phyloP scores from a whole-genome alignment of 192 early-diverging fungal genomes.

The Dissophora ornata region DNA sequence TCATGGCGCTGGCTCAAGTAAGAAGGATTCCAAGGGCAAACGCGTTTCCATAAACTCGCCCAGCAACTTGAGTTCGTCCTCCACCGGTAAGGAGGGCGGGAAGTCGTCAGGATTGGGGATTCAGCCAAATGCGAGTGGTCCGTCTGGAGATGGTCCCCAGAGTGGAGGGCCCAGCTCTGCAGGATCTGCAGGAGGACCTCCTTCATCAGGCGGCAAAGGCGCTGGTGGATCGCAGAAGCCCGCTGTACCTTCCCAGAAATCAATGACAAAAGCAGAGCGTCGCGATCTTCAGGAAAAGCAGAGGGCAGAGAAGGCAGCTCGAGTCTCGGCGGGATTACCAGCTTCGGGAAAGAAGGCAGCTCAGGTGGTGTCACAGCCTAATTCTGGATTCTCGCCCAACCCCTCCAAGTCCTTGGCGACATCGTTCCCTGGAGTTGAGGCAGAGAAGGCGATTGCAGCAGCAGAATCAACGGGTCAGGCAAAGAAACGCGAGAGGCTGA shows the following conservation, averaged over 20 bases:
- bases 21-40: constrained; percentile 44
- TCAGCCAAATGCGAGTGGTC: constrained; percentile 11
- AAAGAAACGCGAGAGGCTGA: constrained; percentile 48
- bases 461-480: constrained; percentile 46
- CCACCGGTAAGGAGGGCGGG: constrained; percentile 8
- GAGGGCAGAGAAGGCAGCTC: constrained; percentile 79
- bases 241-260: constrained; percentile 45
- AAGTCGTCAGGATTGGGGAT: constrained; percentile 44
- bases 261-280: constrained; percentile 91
- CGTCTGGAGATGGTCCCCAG: constrained; percentile 21
- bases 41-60: constrained; percentile 18
- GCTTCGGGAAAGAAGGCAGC: constrained; percentile 57
- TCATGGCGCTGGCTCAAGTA: constrained; percentile 12
- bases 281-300: constrained; percentile 87
- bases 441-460: constrained; percentile 41
- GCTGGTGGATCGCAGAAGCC: constrained; percentile 26
- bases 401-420: constrained; percentile 29
- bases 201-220: constrained; percentile 11
- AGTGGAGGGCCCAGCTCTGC: constrained; percentile 10
- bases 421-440: constrained; percentile 42
- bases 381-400: constrained; percentile 32
- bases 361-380: constrained; percentile 24
- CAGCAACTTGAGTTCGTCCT: not conserved
- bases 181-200: constrained; percentile 9
- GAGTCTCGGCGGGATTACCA: constrained; percentile 48